Evolutionary conservation across 1,284 basidiomycete species (phyloP).

Genomic region (Ceratobasidium theobromae): DNA sequence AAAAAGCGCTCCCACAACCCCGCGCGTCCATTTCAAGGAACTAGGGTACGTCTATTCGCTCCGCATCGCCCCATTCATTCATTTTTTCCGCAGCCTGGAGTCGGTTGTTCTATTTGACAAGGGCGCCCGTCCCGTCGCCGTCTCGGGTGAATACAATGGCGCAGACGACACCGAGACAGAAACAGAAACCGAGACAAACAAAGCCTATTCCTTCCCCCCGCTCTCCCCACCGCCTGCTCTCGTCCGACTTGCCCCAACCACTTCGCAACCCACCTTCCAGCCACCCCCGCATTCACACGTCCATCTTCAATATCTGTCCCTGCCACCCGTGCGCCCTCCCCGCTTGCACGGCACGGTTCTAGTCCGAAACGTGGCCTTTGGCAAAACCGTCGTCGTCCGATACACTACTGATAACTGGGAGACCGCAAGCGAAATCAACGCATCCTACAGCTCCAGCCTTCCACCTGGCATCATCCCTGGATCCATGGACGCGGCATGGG

Average conservation of each 20-base stretch:
- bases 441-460: conserved; percentile 46
- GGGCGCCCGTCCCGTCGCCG: conserved; percentile 35
- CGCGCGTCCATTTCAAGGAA: conserved; percentile 27
- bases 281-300: conserved; percentile 20
- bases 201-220: conserved; percentile 36
- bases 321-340: conserved; percentile 52
- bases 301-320: conserved; percentile 43
- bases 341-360: conserved; percentile 48
- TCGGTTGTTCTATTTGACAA: conserved; percentile 36
- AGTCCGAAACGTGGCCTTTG: conserved; percentile 53
- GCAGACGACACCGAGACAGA: conserved; percentile 38
- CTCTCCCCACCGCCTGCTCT: conserved; percentile 6
- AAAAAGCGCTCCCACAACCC: conserved; percentile 24
- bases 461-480: conserved; percentile 34
- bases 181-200: conserved; percentile 36
- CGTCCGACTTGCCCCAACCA: conserved; percentile 26
- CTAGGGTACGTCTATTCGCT: conserved; percentile 16
- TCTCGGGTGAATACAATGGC: conserved; percentile 31
- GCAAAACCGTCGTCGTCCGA: conserved; percentile 53
- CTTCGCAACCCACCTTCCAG: conserved; percentile 14
- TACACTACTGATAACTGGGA: conserved; percentile 58
- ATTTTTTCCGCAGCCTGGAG: conserved; percentile 30
- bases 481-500: conserved; percentile 43
- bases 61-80: neutral
- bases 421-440: conserved; percentile 53